Evolutionary conservation across 352 stramenopile species (phyloP).

Genomic region (Globisporangium nodosum): DNA sequence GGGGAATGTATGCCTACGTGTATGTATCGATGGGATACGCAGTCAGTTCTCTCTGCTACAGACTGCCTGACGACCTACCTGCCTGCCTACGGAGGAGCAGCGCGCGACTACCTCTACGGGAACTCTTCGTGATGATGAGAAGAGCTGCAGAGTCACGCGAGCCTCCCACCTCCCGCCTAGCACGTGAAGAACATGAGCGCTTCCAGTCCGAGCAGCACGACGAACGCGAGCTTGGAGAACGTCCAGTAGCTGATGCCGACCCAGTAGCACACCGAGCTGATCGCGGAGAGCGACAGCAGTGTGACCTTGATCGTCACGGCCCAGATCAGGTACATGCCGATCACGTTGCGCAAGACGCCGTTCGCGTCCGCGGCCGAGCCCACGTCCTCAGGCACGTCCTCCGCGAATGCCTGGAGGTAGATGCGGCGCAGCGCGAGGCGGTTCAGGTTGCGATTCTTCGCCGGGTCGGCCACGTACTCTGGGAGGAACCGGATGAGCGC

Average conservation of each 20-base stretch:
- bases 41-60: background rate
- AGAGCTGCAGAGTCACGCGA: background rate
- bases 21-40: background rate
- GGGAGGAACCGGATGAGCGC: constrained; percentile 71
- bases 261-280: constrained; percentile 32
- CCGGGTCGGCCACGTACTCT: constrained; percentile 56
- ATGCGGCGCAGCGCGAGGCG: constrained; percentile 73
- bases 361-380: constrained; percentile 41
- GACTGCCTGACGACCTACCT: background rate
- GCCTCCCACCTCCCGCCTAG: constrained; percentile 19
- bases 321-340: constrained; percentile 66
- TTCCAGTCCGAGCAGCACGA: constrained; percentile 47
- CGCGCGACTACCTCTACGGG: background rate
- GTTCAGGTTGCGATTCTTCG: constrained; percentile 77
- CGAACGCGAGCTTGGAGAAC: constrained; percentile 46
- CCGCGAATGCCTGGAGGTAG: constrained; percentile 65
- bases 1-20: constrained; percentile 11
- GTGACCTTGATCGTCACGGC: constrained; percentile 59
- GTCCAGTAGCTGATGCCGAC: constrained; percentile 62
- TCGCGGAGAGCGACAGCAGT: constrained; percentile 32
- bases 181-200: constrained; percentile 79
- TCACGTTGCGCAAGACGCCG: constrained; percentile 59
- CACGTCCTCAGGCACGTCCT: constrained; percentile 67
- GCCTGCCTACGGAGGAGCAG: background rate
- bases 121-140: constrained; percentile 6